These are phyloP conservation scores for Fusarium veterinarium DNA, from an alignment of 2,329 filamentous ascomycete genomes.

Conservation along the genomic window DNA sequence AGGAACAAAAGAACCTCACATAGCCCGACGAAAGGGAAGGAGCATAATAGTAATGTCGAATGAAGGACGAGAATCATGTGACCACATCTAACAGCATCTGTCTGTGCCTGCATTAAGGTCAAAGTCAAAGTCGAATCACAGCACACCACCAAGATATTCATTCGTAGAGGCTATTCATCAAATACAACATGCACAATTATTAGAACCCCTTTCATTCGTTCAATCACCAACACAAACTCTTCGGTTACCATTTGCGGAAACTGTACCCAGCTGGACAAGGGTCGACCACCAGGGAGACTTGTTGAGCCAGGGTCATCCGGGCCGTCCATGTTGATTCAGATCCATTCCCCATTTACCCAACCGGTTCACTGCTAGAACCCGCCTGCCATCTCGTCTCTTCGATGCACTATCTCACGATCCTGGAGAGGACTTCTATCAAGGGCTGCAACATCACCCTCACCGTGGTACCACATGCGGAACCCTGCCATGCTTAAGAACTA, in stretches of 20 bases:
- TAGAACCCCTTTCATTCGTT: constrained; percentile 33
- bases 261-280: constrained; percentile 30
- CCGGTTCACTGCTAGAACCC: constrained; percentile 21
- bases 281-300: constrained; percentile 19
- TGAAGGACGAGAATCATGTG: background rate
- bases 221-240: constrained; percentile 25
- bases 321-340: constrained; percentile 43
- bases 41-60: background rate
- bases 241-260: constrained; percentile 36
- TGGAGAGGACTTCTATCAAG: constrained; percentile 24
- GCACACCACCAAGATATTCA: background rate
- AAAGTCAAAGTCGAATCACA: background rate
- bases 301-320: constrained; percentile 32
- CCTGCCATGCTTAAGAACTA: constrained; percentile 11
- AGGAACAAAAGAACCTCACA: constrained; percentile 7
- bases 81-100: background rate
- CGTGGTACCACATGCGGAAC: constrained; percentile 27
- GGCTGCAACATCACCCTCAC: constrained; percentile 30
- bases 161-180: background rate
- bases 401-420: constrained; percentile 40
- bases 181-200: constrained; percentile 17
- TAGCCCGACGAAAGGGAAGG: constrained; percentile 9
- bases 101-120: constrained; percentile 22
- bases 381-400: constrained; percentile 21
- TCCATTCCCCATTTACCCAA: constrained; percentile 33